Conservation (phyloP, 257 asterid genomes). For the Eucommia ulmoides region DNA sequence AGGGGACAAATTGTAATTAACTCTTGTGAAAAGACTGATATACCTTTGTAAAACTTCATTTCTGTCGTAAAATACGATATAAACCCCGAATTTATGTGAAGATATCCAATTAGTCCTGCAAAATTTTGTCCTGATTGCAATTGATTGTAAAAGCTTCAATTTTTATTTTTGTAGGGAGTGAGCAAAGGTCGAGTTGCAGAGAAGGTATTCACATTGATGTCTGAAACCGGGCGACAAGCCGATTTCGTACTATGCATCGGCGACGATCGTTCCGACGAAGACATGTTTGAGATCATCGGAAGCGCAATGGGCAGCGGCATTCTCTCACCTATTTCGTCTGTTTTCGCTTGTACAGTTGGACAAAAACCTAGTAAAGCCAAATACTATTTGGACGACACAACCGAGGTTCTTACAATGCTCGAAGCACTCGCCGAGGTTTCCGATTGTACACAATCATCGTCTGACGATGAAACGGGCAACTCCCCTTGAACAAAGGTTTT, state of each 20-base stretch:
- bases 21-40: no score
- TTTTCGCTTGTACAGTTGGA: slow-evolving; percentile 45
- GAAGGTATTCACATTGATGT: slow-evolving; percentile 28
- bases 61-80: no score
- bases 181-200: slow-evolving; percentile 43
- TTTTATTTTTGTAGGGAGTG: slow-evolving; percentile 31
- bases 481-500: slow-evolving; percentile 6
- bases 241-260: slow-evolving; percentile 47
- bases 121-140: no score
- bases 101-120: no score
- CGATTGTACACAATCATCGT: slow-evolving; percentile 6
- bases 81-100: no score
- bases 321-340: slow-evolving; percentile 16
- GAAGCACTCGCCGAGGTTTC: slow-evolving; percentile 26
- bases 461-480: slow-evolving; percentile 8
- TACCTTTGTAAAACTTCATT: no score
- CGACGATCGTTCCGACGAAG: slow-evolving; percentile 50
- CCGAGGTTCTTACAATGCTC: slow-evolving; percentile 28
- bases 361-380: slow-evolving; percentile 50
- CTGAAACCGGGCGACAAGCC: slow-evolving; percentile 21
- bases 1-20: no score
- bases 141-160: no score
- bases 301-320: slow-evolving; percentile 13
- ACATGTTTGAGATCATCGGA: slow-evolving; percentile 42
- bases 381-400: slow-evolving; percentile 37